Conservation (phyloP, 2,329 filamentous ascomycete species). For the Rutstroemia sp. region DNA sequence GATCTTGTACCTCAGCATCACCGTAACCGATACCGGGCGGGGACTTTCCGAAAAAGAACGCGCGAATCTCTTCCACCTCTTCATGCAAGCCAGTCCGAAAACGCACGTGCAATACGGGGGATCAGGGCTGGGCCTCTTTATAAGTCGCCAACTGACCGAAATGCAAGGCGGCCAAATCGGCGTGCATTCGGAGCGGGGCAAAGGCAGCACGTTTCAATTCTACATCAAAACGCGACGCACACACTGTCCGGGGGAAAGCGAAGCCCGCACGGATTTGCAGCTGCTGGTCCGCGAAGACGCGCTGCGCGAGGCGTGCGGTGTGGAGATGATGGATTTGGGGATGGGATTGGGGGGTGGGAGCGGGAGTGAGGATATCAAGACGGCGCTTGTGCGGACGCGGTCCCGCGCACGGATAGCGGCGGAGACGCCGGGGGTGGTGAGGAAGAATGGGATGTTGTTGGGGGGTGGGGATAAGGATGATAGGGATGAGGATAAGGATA, state of each 20-base stretch:
- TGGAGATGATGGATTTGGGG: not conserved
- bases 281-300: conserved; percentile 2
- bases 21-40: conserved; percentile 70
- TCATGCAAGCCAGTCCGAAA: conserved; percentile 64
- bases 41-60: conserved; percentile 65
- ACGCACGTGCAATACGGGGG: conserved; percentile 81
- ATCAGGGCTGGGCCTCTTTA: conserved; percentile 72
- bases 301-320: conserved; percentile 2
- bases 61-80: conserved; percentile 68
- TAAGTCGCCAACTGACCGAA: conserved; percentile 70
- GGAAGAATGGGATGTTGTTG: conserved; percentile 43
- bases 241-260: not conserved
- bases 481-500: not conserved
- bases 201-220: conserved; percentile 69
- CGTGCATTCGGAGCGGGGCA: conserved; percentile 58
- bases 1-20: conserved; percentile 63
- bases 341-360: not conserved
- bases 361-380: no score
- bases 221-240: conserved; percentile 45
- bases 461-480: not conserved
- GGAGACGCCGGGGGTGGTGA: not conserved
- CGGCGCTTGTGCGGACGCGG: no score
- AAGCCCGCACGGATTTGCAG: not conserved
- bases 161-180: conserved; percentile 77
- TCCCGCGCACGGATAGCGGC: not conserved